Base-by-base conservation (phyloP, 257 asterid genomes). In the Phtheirospermum japonicum region DNA sequence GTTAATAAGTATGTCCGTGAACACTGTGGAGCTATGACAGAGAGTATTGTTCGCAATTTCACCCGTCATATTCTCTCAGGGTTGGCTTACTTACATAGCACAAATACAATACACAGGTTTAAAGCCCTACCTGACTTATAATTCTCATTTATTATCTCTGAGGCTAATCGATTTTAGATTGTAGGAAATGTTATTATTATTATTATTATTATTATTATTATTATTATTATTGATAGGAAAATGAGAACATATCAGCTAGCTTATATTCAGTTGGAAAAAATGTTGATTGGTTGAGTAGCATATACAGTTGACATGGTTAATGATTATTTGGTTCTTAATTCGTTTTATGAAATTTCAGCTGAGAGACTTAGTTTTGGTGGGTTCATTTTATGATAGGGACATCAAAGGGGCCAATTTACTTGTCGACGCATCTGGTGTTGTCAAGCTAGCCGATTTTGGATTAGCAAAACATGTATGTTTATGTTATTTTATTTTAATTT, bases 371-470 rank as follows among this genome's bases (percentile, higher is more conserved):
- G 26, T 67, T 53, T 49, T 63, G 13, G 59, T 26, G 64, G 66
- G n/a, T 57, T 70, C 17, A 1, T 20, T 33, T 57, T 67, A 17
- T 20, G 4, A 20, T 11, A 90, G 97, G 85, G 97, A 90, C 79
- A 87, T 90, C 58, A 90, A 90, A 79, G 97, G 97, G 63, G 84
- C 97, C 9, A 90, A 90, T 75, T 82, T 90, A 72, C 97, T 90
- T 60, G 96, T 90, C 49, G 76, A 87, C 77, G 83, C 96, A 57
- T 73, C 79, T 53, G 97, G 95, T 14, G 82, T 82, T 62, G 97
- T 90, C 73, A 90, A 90, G 83, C 82, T 87, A 64, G 95, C 97
- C 3, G 96, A 90, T 78, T 90, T 90, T 70, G 97, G 97, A 53
- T 64, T 90, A 73, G 97, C 97, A 12, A 90, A 90, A 72, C 97